Conservation (phyloP, 371 early-diverging fungal species). For the Mortierella sp. region DNA sequence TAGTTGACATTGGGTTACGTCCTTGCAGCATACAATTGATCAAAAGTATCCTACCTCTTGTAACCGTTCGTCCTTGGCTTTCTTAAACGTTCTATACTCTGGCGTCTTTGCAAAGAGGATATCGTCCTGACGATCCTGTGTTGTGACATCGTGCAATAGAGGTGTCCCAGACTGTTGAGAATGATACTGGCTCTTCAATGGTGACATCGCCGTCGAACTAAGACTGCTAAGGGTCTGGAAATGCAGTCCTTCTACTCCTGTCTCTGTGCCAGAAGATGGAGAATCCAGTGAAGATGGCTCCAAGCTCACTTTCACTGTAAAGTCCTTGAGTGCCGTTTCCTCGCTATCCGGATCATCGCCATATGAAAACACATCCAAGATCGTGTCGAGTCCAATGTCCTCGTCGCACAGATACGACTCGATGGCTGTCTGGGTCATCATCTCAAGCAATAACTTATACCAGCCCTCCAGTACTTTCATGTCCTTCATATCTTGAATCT, state of each 20-base stretch:
- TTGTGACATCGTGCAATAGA: constrained; percentile 35
- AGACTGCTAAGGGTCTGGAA: constrained; percentile 24
- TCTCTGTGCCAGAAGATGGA: background rate
- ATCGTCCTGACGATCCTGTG: constrained; percentile 53
- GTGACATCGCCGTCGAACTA: constrained; percentile 12
- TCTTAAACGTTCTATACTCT: constrained; percentile 27
- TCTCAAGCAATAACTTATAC: constrained; percentile 66
- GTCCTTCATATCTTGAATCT: constrained; percentile 17
- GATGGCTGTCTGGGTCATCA: constrained; percentile 70
- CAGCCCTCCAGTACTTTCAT: constrained; percentile 64
- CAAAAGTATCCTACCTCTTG: constrained; percentile 39
- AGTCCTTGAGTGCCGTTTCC: constrained; percentile 6
- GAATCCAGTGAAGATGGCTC: background rate
- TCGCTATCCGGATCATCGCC: constrained; percentile 64
- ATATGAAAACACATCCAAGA: constrained; percentile 69
- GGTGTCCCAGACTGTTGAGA: constrained; percentile 11
- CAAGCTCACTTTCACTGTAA: background rate
- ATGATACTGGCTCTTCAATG: background rate
- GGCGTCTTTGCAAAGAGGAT: constrained; percentile 49
- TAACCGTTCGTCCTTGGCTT: constrained; percentile 40
- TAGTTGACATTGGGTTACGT: too few species aligned
- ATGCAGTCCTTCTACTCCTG: constrained; percentile 30
- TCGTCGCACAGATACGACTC: constrained; percentile 70
- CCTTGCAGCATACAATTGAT: too few species aligned
- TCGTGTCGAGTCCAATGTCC: constrained; percentile 63